Conservation (phyloP, 2,329 filamentous ascomycete genomes). For the Exophiala calicioides region DNA sequence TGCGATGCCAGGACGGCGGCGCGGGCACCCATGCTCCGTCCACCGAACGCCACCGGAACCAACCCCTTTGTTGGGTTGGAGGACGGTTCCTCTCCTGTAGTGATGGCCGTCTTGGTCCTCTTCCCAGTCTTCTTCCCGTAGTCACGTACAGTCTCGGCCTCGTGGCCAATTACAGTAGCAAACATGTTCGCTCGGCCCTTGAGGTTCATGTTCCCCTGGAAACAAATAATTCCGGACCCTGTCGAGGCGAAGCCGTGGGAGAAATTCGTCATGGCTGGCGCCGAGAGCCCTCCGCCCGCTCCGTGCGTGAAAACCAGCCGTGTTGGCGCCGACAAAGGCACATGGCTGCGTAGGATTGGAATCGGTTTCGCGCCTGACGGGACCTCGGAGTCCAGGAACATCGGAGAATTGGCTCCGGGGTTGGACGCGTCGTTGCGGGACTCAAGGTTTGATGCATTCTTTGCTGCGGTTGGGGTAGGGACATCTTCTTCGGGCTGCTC, state of each 20-base stretch:
- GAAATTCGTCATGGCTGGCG: conserved; percentile 27
- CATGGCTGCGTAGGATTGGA: conserved; percentile 7
- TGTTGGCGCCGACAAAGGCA: background rate
- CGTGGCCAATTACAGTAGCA: conserved; percentile 15
- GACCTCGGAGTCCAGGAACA: conserved; percentile 1
- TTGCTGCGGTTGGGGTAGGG: too few relatives aligned
- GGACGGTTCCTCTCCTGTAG: too few relatives aligned
- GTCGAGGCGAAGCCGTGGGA: conserved; percentile 19
- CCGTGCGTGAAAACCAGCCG: conserved; percentile 31
- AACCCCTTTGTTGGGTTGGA: background rate
- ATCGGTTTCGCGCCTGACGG: conserved; percentile 9
- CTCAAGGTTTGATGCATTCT: too few relatives aligned
- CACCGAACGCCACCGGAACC: conserved; percentile 19
- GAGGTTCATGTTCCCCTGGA: conserved; percentile 30
- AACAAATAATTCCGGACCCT: conserved; percentile 17
- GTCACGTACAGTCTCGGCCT: background rate
- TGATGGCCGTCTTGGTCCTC: background rate
- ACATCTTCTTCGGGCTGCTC: too few relatives aligned
- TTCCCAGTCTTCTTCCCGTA: background rate
- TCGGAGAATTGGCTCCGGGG: too few relatives aligned
- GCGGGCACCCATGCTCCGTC: conserved; percentile 28
- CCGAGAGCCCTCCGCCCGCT: conserved; percentile 27
- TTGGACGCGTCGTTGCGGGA: too few relatives aligned
- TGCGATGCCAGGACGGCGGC: conserved; percentile 22
- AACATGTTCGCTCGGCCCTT: conserved; percentile 21